phyloP scores from a whole-genome alignment of 2,329 filamentous ascomycete genomes.

The Alternaria novae-zelandiae region DNA sequence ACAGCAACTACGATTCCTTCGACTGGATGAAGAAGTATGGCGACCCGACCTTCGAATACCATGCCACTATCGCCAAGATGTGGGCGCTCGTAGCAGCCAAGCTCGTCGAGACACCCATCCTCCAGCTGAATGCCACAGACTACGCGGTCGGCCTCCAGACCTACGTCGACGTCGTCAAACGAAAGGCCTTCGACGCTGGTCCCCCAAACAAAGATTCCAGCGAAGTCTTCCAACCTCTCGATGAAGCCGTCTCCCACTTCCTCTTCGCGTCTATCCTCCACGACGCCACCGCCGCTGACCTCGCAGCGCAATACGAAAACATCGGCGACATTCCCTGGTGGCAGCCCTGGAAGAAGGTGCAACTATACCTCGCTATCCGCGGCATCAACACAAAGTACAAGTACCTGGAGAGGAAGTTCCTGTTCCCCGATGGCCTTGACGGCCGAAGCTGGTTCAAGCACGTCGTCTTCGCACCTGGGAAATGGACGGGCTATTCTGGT shows the following conservation, averaged over 20 bases:
- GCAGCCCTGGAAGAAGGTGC: slow-evolving; percentile 72
- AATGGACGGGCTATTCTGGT: slow-evolving; percentile 91
- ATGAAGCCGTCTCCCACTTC: slow-evolving; percentile 58
- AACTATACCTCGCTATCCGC: slow-evolving; percentile 68
- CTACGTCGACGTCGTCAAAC: slow-evolving; percentile 53
- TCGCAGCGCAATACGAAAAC: slow-evolving; percentile 56
- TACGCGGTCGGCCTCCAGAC: slow-evolving; percentile 52
- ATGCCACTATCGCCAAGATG: slow-evolving; percentile 57
- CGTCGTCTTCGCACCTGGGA: slow-evolving; percentile 86
- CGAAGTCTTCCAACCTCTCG: slow-evolving; percentile 55
- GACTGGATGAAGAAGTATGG: slow-evolving; percentile 83
- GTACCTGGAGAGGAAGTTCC: slow-evolving; percentile 78
- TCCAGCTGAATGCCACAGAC: slow-evolving; percentile 56
- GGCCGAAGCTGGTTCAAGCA: slow-evolving; percentile 90
- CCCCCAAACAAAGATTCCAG: slow-evolving; percentile 15
- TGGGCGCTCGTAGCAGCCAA: slow-evolving; percentile 55
- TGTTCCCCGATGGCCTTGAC: slow-evolving; percentile 79
- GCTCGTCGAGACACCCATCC: slow-evolving; percentile 55
- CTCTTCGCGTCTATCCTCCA: slow-evolving; percentile 57
- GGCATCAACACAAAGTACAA: slow-evolving; percentile 83
- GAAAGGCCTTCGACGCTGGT: slow-evolving; percentile 30
- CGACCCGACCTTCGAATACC: slow-evolving; percentile 67
- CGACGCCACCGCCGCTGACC: slow-evolving; percentile 57
- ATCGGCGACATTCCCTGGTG: slow-evolving; percentile 73
- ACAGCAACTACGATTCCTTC: slow-evolving; percentile 84